A percentile compares a stretch with the other conserved stretches of the same genome.
Conservation (phyloP, 306 rosid genomes). For the Dryas alaskensis region DNA sequence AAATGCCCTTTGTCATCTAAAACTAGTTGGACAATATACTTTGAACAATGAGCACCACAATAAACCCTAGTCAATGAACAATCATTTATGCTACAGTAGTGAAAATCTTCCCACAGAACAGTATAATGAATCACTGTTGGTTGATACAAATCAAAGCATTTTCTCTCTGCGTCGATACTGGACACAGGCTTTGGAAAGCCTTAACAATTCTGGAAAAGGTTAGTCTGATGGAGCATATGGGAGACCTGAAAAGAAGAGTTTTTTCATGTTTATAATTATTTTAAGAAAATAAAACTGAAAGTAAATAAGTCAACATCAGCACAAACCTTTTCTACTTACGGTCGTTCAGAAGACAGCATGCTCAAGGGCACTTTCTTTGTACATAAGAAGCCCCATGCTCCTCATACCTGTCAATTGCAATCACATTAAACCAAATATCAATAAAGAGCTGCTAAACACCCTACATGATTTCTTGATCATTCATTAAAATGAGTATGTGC, state of each 20-base stretch:
- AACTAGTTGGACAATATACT: background rate
- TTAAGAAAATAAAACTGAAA: background rate
- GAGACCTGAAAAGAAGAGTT: conserved; percentile 7
- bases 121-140: too few relatives aligned
- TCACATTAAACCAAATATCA: background rate
- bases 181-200: background rate
- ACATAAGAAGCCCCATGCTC: conserved; percentile 97
- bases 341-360: background rate
- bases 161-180: background rate
- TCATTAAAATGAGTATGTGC: too few relatives aligned
- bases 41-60: background rate
- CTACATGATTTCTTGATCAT: background rate
- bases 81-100: background rate
- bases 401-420: conserved; percentile 64
- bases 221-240: background rate
- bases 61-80: background rate
- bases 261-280: background rate
- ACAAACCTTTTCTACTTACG: conserved; percentile 22
- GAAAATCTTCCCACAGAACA: background rate
- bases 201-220: background rate
- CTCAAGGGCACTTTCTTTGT: conserved; percentile 91
- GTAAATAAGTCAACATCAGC: background rate
- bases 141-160: background rate
- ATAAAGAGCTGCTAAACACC: background rate
- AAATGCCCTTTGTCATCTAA: background rate